Base-by-base conservation (phyloP, 2,329 filamentous ascomycete species). In the Cladophialophora chaetospira region DNA sequence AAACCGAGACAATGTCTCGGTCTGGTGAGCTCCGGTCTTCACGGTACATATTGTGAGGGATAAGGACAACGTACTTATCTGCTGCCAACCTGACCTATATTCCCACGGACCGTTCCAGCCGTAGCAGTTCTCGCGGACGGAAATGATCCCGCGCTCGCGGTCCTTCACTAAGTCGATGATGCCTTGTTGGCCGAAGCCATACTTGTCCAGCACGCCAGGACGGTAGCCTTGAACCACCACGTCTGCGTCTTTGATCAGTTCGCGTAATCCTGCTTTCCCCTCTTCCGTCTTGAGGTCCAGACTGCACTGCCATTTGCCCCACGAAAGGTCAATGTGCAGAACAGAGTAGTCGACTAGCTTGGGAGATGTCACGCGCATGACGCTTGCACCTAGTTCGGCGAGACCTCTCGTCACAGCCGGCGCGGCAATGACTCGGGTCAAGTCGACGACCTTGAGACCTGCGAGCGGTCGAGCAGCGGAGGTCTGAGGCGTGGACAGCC, bases 251-350 rank as follows among this genome's bases (percentile, higher is more conserved):
- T 66, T 64, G 10, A 83, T 64, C 1, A 83, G 72, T 4, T 72
- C 67, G 2, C 70, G 66, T 0, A 82, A 66, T 6, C 73, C 69
- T 1, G 65, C 64, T 55, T 71, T 72, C 45, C 78, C 78, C 1
- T 69, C 66, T 1, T 71, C 62, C 2, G 74, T 70, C 40, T 73
- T 72, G 31, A 83, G 75, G 61, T 84, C 77, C 2, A 84, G 67
- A 17, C 86, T 82, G 1, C 79, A 77, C 0, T 84, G 79, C 61
- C 86, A 85, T 68, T 90, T 90, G 21, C 87, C 87, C 67, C 85
- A 83, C 67, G 89, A 89, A 10, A 85, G 83, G 62, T 89, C 87
- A 1, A 88, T 80, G 64, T 89, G 86, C 88, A 88, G 71, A 87
- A 87, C 0, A 36, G 69, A 71, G 47, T 71, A 68, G 64, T 76